Conservation (phyloP, 1,139 yeast species). For the Schwanniomyces etchellsii region DNA sequence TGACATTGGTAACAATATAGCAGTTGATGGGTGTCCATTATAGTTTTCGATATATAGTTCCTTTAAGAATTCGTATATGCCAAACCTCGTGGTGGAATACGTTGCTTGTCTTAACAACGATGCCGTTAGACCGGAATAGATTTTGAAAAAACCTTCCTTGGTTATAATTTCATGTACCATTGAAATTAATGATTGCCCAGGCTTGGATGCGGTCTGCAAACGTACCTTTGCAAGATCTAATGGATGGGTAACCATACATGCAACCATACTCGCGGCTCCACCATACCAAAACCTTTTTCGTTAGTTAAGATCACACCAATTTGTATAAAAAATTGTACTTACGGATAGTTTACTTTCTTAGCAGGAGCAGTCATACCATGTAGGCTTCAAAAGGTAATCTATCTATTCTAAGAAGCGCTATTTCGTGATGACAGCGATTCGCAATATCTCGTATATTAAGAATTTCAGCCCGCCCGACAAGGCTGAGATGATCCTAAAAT, state of each 20-base stretch:
- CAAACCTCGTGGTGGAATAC: conserved; percentile 81
- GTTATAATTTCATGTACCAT: conserved; percentile 58
- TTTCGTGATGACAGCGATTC: too few species aligned
- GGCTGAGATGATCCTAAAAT: too few species aligned
- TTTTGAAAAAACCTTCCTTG: conserved; percentile 61
- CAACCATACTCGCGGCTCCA: conserved; percentile 63
- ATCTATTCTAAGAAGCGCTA: too few species aligned
- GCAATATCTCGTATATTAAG: too few species aligned
- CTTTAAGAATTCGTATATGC: conserved; percentile 73
- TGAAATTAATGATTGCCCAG: conserved; percentile 55
- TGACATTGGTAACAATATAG: conserved; percentile 62
- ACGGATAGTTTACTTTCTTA: too few species aligned
- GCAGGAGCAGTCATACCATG: too few species aligned
- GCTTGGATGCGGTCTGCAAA: conserved; percentile 64
- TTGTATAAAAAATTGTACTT: too few species aligned
- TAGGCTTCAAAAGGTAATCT: too few species aligned
- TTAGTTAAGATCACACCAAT: neutral
- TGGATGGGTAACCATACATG: conserved; percentile 65
- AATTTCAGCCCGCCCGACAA: too few species aligned
- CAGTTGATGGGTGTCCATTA: conserved; percentile 26
- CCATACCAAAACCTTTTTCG: conserved; percentile 39
- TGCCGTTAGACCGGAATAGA: conserved; percentile 79
- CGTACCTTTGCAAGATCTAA: conserved; percentile 82
- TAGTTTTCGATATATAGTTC: conserved; percentile 40
- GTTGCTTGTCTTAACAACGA: conserved; percentile 82